phyloP scores from a whole-genome alignment of 768 basidiomycete genomes.

The Pholiota conissans region DNA sequence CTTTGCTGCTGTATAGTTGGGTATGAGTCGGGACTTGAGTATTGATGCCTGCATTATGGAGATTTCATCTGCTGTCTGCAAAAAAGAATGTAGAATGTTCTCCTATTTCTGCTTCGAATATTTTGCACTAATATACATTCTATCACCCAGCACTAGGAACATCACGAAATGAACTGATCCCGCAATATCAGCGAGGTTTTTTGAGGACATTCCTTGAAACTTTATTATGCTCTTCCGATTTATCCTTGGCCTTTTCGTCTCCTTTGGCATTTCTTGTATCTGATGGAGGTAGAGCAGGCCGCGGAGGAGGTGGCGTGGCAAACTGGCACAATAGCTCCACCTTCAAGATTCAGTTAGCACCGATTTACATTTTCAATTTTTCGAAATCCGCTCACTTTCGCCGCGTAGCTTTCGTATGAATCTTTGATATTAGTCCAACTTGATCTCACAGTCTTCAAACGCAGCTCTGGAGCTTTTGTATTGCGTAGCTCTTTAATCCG shows the following conservation, averaged over 20 bases:
- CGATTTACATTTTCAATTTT: background rate
- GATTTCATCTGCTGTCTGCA: too few relatives aligned
- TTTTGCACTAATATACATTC: too few relatives aligned
- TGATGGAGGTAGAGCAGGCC: background rate
- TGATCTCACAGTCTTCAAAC: slow-evolving; percentile 3
- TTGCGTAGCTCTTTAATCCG: slow-evolving; percentile 11
- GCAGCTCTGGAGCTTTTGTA: background rate
- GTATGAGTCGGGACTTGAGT: too few relatives aligned
- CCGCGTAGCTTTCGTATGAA: slow-evolving; percentile 1
- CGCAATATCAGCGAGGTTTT: background rate
- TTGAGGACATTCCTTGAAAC: background rate
- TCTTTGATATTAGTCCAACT: background rate
- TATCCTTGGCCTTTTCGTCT: background rate
- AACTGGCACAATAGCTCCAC: background rate
- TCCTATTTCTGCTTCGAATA: too few relatives aligned
- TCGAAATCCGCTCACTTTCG: background rate
- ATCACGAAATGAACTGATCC: too few relatives aligned
- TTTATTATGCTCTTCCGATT: background rate
- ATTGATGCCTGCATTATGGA: too few relatives aligned
- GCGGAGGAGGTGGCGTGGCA: background rate
- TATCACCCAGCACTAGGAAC: too few relatives aligned
- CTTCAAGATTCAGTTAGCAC: background rate
- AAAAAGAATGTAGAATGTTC: too few relatives aligned
- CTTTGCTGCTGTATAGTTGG: too few relatives aligned
- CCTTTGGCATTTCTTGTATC: background rate